phyloP scores from a whole-genome alignment of 176 grass and related monocot species.

The Lolium rigidum region DNA sequence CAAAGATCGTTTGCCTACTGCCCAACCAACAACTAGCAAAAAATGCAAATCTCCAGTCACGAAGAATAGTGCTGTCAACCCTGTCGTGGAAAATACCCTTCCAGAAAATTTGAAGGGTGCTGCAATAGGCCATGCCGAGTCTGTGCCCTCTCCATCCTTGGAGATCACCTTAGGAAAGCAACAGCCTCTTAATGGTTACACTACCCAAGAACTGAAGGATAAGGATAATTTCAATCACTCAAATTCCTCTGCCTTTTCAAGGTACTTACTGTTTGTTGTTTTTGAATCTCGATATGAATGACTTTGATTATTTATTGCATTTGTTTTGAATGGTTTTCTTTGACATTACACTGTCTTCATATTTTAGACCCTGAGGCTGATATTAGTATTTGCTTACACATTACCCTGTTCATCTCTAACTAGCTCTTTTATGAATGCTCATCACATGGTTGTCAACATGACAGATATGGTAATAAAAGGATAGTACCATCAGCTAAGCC shows the following conservation, averaged over 20 bases:
- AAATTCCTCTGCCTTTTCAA: conserved; percentile 85
- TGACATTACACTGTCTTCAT: conserved; percentile 26
- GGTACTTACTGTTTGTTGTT: conserved; percentile 47
- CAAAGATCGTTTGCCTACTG: conserved; percentile 51
- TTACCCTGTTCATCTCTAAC: conserved; percentile 30
- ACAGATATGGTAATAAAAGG: conserved; percentile 82
- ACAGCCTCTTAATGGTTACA: conserved; percentile 40
- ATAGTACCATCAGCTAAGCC: conserved; percentile 51
- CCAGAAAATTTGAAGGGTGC: conserved; percentile 51
- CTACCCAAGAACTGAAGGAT: conserved; percentile 50
- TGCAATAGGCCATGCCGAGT: conserved; percentile 47
- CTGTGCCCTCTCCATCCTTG: conserved; percentile 50
- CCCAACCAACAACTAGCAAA: conserved; percentile 42
- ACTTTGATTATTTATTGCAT: conserved; percentile 5
- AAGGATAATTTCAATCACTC: conserved; percentile 90
- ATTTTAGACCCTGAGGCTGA: conserved; percentile 5
- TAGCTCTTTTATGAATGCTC: conserved; percentile 31
- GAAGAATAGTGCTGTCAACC: conserved; percentile 44
- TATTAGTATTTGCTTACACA: conserved; percentile 22
- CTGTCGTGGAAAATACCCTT: conserved; percentile 28
- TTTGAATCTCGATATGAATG: conserved; percentile 31
- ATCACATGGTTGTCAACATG: conserved; percentile 33
- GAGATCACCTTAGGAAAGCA: conserved; percentile 46
- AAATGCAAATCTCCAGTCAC: conserved; percentile 50
- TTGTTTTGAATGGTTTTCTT: conserved; percentile 7